These are phyloP conservation scores for Laetiporus sulphureus DNA, from an alignment of 1,284 basidiomycete genomes.

Conservation along the genomic window DNA sequence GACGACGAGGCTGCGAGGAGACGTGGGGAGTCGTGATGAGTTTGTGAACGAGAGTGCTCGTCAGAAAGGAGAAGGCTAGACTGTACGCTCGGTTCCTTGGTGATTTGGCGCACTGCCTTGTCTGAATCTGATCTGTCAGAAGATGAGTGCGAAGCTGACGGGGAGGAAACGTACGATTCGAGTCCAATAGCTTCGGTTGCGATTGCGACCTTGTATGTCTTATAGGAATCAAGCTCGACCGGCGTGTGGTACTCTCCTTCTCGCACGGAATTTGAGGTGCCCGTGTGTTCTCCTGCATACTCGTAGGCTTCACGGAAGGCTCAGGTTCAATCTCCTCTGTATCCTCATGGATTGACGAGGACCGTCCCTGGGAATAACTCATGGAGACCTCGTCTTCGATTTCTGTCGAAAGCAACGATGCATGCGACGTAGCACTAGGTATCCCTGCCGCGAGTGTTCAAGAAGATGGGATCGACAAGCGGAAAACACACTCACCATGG, in stretches of 20 bases:
- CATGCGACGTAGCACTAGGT: constrained; percentile 42
- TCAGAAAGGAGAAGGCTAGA: too few species aligned
- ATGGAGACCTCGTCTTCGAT: constrained; percentile 44
- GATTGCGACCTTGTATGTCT: constrained; percentile 24
- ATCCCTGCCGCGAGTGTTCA: constrained; percentile 30
- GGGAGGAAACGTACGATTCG: constrained; percentile 8
- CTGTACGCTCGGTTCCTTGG: too few species aligned
- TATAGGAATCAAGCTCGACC: neutral
- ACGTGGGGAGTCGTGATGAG: too few species aligned
- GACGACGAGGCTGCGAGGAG: too few species aligned
- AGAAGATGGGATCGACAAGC: too few species aligned
- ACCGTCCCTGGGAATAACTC: constrained; percentile 30
- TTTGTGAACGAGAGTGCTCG: too few species aligned
- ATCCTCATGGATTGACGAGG: constrained; percentile 15
- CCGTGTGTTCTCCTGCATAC: constrained; percentile 11
- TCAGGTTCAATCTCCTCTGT: constrained; percentile 15
- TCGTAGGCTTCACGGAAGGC: constrained; percentile 7
- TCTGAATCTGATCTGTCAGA: neutral
- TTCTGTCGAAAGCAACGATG: constrained; percentile 31
- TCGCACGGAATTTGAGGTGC: constrained; percentile 5
- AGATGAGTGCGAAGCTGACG: neutral
- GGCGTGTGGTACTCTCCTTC: constrained; percentile 10
- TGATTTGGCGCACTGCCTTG: too few species aligned
- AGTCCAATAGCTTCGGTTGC: constrained; percentile 21
- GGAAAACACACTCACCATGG: constrained; percentile 4